Percentiles rank a stretch among this genome's conserved stretches.
phyloP scores from a whole-genome alignment of 2,329 filamentous ascomycete genomes.

The Fusarium longipes region DNA sequence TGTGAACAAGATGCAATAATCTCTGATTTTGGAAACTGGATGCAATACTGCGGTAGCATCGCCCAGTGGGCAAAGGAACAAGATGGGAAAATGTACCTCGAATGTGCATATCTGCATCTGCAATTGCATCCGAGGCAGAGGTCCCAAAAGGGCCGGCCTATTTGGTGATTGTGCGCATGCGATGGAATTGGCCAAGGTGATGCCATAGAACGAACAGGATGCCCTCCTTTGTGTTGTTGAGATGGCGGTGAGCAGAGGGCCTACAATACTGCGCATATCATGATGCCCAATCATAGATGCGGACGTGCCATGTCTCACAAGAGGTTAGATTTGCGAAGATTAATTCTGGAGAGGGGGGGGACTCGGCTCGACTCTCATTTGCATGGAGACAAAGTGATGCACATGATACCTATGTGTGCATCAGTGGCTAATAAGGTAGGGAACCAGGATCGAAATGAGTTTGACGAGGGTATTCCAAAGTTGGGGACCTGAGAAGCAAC shows the following conservation, averaged over 20 bases:
- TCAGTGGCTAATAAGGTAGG: not conserved
- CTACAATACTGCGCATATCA: slow-evolving; percentile 7
- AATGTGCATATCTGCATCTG: not conserved
- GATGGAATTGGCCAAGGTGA: slow-evolving; percentile 11
- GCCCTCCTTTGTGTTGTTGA: slow-evolving; percentile 33
- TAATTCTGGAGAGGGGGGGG: not conserved
- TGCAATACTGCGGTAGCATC: slow-evolving; percentile 19
- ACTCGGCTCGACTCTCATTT: slow-evolving; percentile 9
- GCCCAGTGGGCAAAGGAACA: not conserved
- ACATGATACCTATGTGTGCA: slow-evolving; percentile 4
- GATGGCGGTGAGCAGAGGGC: slow-evolving; percentile 32
- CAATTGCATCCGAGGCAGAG: not conserved
- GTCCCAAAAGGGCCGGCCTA: slow-evolving; percentile 15
- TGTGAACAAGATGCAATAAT: slow-evolving; percentile 25
- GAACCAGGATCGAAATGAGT: not conserved
- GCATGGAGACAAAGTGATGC: slow-evolving; percentile 18
- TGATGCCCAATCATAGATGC: not conserved
- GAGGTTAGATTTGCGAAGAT: slow-evolving; percentile 4
- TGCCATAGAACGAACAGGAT: slow-evolving; percentile 25
- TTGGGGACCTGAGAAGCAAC: slow-evolving; percentile 4
- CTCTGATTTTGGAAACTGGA: slow-evolving; percentile 29
- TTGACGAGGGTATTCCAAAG: not conserved
- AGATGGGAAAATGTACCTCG: not conserved
- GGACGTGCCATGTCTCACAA: slow-evolving; percentile 32
- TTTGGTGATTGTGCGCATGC: slow-evolving; percentile 12